Base-by-base conservation (phyloP, 176 grass and related monocot genomes). In the Olyra latifolia region DNA sequence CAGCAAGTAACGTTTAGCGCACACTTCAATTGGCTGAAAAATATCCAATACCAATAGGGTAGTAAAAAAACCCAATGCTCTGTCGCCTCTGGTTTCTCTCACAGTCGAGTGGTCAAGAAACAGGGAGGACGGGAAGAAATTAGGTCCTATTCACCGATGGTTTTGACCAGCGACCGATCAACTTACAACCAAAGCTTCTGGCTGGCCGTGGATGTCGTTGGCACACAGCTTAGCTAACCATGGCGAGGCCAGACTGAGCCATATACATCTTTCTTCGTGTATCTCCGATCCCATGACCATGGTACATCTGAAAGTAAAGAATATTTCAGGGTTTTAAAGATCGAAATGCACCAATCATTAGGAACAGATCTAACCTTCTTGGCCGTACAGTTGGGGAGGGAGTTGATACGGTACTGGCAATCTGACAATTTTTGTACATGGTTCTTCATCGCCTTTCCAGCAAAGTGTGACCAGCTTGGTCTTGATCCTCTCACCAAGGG, bases 231-330 rank as follows among this genome's bases (percentile, higher is more conserved):
- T 27, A 91, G 50, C 81, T 89, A 81, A 23, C 83, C 95, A 89
- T 91, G 86, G 25, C 74, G 74, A 3, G 96, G 96, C 96, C 92
- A 98, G 13, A 78, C 83, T 50, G 93, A 87, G 19, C 96, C 96
- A 66, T 98, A 82, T 14, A 91, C 96, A 76, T 98, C 96, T 41
- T 93, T 95, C 73, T 91, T 87, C 2, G 88, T 84, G 81, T 95
- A 98, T 86, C 81, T 85, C 75, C 60, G 87, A 58, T 98, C 92
- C 96, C 96, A 98, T 8, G 92, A 98, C 96, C 96, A 98, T 14
- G 96, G 92, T 6, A 91, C 86, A 82, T 98, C 96, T 98, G 78
- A 76, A 88, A 83, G 74, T 17, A 61, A 16, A 68, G 0, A 66
- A 45, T 38, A 55, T 20, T 38, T 38, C 57, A 48, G 38, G 23